A percentile compares a stretch with the other conserved stretches of the same genome.
phyloP scores from a whole-genome alignment of 2,329 filamentous ascomycete species.

The Nigrospora sphaerica region DNA sequence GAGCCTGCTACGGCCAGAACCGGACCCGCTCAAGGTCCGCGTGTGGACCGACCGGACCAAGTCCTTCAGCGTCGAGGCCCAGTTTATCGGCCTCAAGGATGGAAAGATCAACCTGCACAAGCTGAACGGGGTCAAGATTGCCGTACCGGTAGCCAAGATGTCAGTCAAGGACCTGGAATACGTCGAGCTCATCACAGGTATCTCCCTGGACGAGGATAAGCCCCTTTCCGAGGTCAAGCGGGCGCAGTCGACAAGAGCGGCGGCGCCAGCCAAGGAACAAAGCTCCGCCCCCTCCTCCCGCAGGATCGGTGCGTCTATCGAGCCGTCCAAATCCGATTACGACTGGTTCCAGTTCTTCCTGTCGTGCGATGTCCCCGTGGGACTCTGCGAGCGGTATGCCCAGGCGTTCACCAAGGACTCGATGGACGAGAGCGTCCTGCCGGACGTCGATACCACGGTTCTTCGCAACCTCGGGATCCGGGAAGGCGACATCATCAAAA shows the following conservation, averaged over 20 bases:
- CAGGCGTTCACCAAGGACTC: slow-evolving; percentile 85
- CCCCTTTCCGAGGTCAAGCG: slow-evolving; percentile 78
- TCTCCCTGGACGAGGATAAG: slow-evolving; percentile 90
- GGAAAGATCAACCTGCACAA: slow-evolving; percentile 98
- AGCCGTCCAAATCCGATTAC: slow-evolving; percentile 64
- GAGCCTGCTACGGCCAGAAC: slow-evolving; percentile 46
- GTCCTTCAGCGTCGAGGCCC: slow-evolving; percentile 94
- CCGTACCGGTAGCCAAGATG: slow-evolving; percentile 93
- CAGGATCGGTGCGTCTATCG: slow-evolving; percentile 54
- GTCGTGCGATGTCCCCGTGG: slow-evolving; percentile 81
- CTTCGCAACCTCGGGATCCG: slow-evolving; percentile 86
- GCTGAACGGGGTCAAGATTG: slow-evolving; percentile 96
- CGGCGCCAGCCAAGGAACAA: slow-evolving; percentile 15
- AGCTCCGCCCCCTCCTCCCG: slow-evolving; percentile 13
- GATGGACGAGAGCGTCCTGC: slow-evolving; percentile 89
- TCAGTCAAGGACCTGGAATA: slow-evolving; percentile 91
- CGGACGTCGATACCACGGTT: slow-evolving; percentile 78
- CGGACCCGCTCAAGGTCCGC: slow-evolving; percentile 74
- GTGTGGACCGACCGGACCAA: slow-evolving; percentile 94
- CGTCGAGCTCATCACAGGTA: slow-evolving; percentile 79
- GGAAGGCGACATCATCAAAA: slow-evolving; percentile 92
- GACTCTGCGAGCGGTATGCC: slow-evolving; percentile 89
- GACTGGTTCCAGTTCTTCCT: slow-evolving; percentile 99
- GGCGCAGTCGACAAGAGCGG: slow-evolving; percentile 29
- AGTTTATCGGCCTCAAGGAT: slow-evolving; percentile 90